A percentile compares a stretch with the other conserved stretches of the same genome.
Evolutionary conservation across 371 early-diverging fungal species (phyloP).

Genomic region (Lichtheimia hyalospora): DNA sequence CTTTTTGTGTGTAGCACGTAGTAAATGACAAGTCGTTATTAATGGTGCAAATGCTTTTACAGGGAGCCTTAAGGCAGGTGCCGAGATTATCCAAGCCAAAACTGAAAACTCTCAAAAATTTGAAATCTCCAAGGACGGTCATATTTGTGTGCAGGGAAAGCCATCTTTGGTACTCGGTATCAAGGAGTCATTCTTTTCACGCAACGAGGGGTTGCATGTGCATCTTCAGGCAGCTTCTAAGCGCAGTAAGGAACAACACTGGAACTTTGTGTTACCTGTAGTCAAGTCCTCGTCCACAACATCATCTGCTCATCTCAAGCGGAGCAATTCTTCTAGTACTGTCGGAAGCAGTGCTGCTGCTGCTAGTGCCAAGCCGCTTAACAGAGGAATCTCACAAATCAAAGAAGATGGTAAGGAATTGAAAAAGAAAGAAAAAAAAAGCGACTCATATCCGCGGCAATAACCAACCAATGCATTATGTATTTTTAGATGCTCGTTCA

Average conservation of each 20-base stretch:
- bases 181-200: conserved; percentile 48
- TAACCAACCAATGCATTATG: background rate
- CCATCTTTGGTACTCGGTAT: conserved; percentile 52
- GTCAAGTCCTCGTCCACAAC: conserved; percentile 21
- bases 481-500: conserved; percentile 33
- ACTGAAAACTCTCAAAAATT: conserved; percentile 30
- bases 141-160: conserved; percentile 42
- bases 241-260: conserved; percentile 45
- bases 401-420: conserved; percentile 36
- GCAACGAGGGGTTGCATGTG: conserved; percentile 48
- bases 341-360: conserved; percentile 16
- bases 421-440: background rate
- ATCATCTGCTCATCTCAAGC: conserved; percentile 7
- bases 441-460: background rate
- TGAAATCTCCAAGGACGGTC: conserved; percentile 38
- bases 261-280: conserved; percentile 45
- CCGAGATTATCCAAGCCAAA: conserved; percentile 50
- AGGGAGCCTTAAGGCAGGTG: conserved; percentile 48
- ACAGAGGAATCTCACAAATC: conserved; percentile 24
- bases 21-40: background rate
- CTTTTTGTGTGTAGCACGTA: background rate
- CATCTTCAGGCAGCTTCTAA: conserved; percentile 45
- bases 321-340: conserved; percentile 19
- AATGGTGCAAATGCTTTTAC: conserved; percentile 2
- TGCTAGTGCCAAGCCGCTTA: conserved; percentile 13